Percentiles rank a stretch among this genome's conserved stretches.
phyloP scores from a whole-genome alignment of 78 protist genomes.

The Polysphondylium violaceum region DNA sequence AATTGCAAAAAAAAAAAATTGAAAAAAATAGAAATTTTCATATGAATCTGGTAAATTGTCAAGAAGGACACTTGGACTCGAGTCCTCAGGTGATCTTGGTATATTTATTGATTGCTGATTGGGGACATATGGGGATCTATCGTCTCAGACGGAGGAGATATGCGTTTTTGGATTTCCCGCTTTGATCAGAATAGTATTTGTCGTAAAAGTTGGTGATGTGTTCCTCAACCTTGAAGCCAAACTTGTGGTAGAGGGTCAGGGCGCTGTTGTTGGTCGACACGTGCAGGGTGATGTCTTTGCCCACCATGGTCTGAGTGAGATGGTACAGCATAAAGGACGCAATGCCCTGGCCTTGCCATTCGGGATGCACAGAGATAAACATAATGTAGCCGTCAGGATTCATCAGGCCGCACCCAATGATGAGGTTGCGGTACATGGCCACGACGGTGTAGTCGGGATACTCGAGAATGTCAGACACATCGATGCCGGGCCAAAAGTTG shows the following conservation, averaged over 20 bases:
- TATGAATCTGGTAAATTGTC: no score
- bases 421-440: constrained; percentile 47
- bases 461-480: constrained; percentile 49
- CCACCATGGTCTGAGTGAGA: constrained; percentile 63
- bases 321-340: constrained; percentile 82
- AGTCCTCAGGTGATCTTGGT: no score
- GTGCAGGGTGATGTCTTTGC: constrained; percentile 85
- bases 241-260: constrained; percentile 81
- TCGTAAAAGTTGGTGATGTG: constrained; percentile 72
- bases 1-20: no score
- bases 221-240: constrained; percentile 89
- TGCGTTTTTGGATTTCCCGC: constrained; percentile 62
- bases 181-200: constrained; percentile 42
- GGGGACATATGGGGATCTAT: no score
- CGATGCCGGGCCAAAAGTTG: constrained; percentile 85
- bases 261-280: constrained; percentile 85
- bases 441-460: constrained; percentile 81
- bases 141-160: constrained; percentile 38
- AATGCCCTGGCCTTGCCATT: constrained; percentile 82
- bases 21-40: no score
- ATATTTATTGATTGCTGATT: no score
- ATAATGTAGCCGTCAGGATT: constrained; percentile 84
- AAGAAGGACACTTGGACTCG: no score
- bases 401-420: constrained; percentile 87
- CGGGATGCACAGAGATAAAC: constrained; percentile 75